Evolutionary conservation across 148 eudicot species (phyloP).

Genomic region (Rhododendron henanense): DNA sequence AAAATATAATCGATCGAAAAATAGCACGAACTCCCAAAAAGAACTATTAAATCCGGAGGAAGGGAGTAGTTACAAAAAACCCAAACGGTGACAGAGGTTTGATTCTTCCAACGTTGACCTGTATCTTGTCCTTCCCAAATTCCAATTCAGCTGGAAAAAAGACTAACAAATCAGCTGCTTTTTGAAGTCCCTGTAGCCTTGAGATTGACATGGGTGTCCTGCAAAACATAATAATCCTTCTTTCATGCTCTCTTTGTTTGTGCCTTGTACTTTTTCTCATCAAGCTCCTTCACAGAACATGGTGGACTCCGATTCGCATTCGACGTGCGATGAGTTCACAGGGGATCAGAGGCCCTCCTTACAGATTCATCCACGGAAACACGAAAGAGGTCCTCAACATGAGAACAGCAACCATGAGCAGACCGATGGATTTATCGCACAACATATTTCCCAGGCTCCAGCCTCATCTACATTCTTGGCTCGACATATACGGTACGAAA

Average conservation of each 20-base stretch:
- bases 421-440: neutral
- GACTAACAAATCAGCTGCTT: too few species aligned
- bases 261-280: neutral
- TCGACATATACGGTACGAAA: neutral
- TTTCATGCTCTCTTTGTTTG: neutral
- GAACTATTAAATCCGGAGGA: too few species aligned
- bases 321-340: neutral
- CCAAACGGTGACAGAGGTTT: too few species aligned
- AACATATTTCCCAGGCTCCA: neutral
- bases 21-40: too few species aligned
- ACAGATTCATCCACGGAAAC: constrained; percentile 1
- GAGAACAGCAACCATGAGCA: neutral
- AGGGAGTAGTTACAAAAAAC: too few species aligned
- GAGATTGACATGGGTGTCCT: too few species aligned
- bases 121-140: too few species aligned
- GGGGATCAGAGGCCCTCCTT: constrained; percentile 7
- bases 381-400: neutral
- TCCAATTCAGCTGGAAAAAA: too few species aligned
- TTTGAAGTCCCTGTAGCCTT: too few species aligned
- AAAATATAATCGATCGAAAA: too few species aligned
- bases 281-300: neutral
- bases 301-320: constrained; percentile 7
- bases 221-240: neutral
- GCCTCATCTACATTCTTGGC: constrained; percentile 7
- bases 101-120: too few species aligned